phyloP scores from a whole-genome alignment of 2,329 filamentous ascomycete genomes.

The Trichoderma pleuroti region DNA sequence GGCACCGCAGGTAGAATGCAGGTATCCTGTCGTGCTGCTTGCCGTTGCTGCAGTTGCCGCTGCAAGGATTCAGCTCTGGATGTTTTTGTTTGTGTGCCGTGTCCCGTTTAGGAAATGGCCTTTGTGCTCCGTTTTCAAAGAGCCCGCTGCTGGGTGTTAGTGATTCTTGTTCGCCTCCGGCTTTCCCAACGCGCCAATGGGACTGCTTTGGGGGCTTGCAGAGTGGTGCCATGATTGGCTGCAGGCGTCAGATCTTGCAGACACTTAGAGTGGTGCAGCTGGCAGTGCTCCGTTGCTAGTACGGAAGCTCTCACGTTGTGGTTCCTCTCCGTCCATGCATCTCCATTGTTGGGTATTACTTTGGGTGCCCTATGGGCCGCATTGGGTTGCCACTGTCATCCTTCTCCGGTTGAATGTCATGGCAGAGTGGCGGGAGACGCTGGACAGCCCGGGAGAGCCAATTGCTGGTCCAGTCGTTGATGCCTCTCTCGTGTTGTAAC shows the following conservation, averaged over 20 bases:
- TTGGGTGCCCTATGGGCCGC: conserved; percentile 10
- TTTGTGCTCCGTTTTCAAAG: conserved; percentile 1
- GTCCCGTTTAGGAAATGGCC: conserved; percentile 8
- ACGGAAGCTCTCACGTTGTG: conserved; percentile 3
- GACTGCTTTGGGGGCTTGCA: neutral
- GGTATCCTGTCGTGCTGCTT: neutral
- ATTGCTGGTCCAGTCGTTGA: neutral
- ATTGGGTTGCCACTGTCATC: neutral
- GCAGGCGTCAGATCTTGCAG: conserved; percentile 3
- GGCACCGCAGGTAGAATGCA: neutral
- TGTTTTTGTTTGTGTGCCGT: conserved; percentile 13
- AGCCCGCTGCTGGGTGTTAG: neutral
- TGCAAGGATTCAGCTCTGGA: conserved; percentile 9
- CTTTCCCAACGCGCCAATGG: neutral
- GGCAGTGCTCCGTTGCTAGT: neutral
- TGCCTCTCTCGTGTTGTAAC: neutral
- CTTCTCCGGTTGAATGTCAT: neutral
- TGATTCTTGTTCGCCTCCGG: neutral
- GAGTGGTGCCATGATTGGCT: conserved; percentile 5
- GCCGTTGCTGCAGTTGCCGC: conserved; percentile 5
- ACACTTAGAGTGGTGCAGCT: neutral
- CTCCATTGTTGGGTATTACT: conserved; percentile 15
- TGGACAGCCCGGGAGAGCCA: neutral
- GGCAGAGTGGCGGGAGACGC: neutral
- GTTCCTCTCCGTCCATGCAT: neutral